Percentiles rank a stretch among this genome's conserved stretches.
phyloP scores from a whole-genome alignment of 2,329 filamentous ascomycete genomes.

The Tolypocladium ovalisporum region DNA sequence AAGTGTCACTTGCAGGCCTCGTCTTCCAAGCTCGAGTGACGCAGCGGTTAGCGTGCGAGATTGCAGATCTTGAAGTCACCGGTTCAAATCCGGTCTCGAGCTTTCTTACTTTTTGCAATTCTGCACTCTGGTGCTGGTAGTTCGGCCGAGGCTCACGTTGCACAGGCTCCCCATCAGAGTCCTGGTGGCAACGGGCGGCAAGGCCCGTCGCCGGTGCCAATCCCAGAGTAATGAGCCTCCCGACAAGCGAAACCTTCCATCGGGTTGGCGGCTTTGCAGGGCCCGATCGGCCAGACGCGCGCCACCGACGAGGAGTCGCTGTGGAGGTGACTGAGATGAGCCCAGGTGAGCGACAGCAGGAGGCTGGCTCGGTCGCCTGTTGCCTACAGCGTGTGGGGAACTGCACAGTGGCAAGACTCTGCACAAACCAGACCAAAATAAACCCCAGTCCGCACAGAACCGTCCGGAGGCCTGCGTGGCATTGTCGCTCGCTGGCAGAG shows the following conservation, averaged over 20 bases:
- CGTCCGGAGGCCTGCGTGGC: neutral
- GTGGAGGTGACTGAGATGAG: neutral
- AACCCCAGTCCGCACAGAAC: neutral
- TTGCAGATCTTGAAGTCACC: constrained; percentile 12
- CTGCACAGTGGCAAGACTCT: neutral
- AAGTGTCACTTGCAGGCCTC: neutral
- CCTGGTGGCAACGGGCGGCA: too few species aligned
- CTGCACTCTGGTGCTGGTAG: neutral
- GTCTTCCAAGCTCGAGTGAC: constrained; percentile 8
- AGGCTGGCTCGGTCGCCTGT: neutral
- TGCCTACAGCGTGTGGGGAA: neutral
- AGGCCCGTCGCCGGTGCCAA: too few species aligned
- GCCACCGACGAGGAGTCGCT: neutral
- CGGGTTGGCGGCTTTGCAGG: neutral
- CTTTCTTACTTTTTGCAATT: neutral
- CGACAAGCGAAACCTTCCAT: neutral
- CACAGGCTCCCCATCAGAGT: too few species aligned
- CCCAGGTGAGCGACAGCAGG: neutral
- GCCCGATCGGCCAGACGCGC: neutral
- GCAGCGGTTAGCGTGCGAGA: constrained; percentile 12
- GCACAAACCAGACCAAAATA: neutral
- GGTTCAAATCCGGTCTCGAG: constrained; percentile 10
- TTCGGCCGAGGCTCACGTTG: too few species aligned
- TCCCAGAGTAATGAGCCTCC: neutral
- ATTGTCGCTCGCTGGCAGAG: too few species aligned